Evolutionary conservation across 2,329 filamentous ascomycete genomes (phyloP), one percentile per base, ranked within the genome.

Genomic region (Verticillium alfalfae): DNA sequence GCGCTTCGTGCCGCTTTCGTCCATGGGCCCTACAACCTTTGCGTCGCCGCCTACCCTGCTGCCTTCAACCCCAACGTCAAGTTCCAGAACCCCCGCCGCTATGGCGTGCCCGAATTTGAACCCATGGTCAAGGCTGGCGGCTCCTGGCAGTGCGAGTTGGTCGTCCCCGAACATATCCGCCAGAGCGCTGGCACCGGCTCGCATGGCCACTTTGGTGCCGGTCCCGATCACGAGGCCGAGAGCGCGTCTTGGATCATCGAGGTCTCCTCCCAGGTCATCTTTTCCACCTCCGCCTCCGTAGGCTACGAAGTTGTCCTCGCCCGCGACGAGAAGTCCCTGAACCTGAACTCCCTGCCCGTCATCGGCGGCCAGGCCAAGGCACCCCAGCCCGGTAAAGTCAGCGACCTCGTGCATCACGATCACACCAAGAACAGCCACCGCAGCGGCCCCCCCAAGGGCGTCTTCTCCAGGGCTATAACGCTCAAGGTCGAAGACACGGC

Each of bases 51-150:
- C 31, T 96, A 96, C 69, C 92, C 94, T 0, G 83, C 90, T 16
- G 86, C 83, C 56, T 98, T 95, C 78, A 84, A 93, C 69, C 92
- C 94, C 2, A 93, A 97, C 75, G 80, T 83, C 66, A 93, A 92
- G 72, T 88, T 90, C 68, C 85, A 88, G 62, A 82, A 88, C 59
- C 84, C 89, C 1, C 84, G 87, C 59, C 81, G 82, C 59, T 88
- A 93, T 77, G 92, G 91, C 56, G 84, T 89, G 1, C 95, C 95
- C 16, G 91, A 96, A 69, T 99, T 95, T 70, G 95, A 99, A 76
- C 94, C 95, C 56, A 94, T 97, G 80, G 84, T 99, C 71, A 98
- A 98, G 80, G 93, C 95, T 9, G 95, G 93, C 36, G 93, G 92
- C 7, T 87, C 84, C 56, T 99, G 93, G 90, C 86, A 88, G 68